Conservation (phyloP, 2,329 filamentous ascomycete species). For the Aspergillus ochraceus region DNA sequence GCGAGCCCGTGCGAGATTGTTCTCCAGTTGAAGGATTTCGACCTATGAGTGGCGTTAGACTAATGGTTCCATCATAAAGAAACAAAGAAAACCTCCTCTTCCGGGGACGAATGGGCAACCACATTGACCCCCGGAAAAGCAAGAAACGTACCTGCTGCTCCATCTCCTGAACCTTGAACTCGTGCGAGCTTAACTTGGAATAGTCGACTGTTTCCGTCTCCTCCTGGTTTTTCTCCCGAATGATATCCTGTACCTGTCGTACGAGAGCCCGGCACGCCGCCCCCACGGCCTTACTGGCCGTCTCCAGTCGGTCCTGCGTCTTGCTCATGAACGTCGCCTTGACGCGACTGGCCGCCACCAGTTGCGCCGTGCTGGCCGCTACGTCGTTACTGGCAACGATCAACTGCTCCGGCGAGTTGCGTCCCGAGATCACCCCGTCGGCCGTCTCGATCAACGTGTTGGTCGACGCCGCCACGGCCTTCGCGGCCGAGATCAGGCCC, state of each 20-base stretch:
- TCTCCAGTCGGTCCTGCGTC: slow-evolving; percentile 88
- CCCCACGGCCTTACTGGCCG: slow-evolving; percentile 89
- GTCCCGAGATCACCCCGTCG: slow-evolving; percentile 87
- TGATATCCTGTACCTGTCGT: slow-evolving; percentile 90
- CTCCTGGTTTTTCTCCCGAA: slow-evolving; percentile 78
- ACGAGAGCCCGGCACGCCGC: slow-evolving; percentile 84
- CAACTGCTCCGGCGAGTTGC: slow-evolving; percentile 92
- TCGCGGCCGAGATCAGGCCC: slow-evolving; percentile 93
- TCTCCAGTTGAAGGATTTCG: slow-evolving; percentile 95
- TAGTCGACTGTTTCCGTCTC: slow-evolving; percentile 84
- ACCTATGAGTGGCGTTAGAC: slow-evolving; percentile 59
- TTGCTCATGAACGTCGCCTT: slow-evolving; percentile 99
- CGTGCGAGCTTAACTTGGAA: slow-evolving; percentile 80
- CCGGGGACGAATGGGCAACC: background rate
- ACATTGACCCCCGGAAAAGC: background rate
- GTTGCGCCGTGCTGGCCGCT: slow-evolving; percentile 90
- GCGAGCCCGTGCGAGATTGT: slow-evolving; percentile 74
- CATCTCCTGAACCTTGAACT: slow-evolving; percentile 99
- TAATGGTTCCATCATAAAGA: background rate
- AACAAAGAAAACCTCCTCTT: background rate
- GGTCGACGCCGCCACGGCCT: slow-evolving; percentile 89
- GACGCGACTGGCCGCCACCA: slow-evolving; percentile 91
- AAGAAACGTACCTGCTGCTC: slow-evolving; percentile 81
- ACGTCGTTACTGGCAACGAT: slow-evolving; percentile 98
- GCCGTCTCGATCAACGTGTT: slow-evolving; percentile 98